Evolutionary conservation across 345 rosid genomes (phyloP), one percentile per base, ranked within the genome.

Genomic region (Limnanthes douglasii): DNA sequence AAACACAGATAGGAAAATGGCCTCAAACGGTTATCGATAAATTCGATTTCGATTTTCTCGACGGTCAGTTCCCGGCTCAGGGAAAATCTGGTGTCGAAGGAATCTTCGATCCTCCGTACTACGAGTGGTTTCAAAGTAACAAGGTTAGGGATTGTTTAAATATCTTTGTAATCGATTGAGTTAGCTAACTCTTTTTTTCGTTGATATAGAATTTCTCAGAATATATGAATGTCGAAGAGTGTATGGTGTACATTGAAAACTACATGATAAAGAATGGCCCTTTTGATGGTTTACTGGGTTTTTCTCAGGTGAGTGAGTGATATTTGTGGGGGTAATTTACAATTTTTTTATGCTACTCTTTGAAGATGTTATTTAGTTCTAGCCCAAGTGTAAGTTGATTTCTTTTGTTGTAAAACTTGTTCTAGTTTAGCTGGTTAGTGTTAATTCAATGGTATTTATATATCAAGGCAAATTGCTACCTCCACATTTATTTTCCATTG

Each of bases 261-360:
- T 57, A 53, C 55, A 69, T 68, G 70, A 41, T 60, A 5, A 46
- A 40, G 23, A 43, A 50, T 46, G 68, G 67, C 34, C 75, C 75
- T 37, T 63, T 64, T 46, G 65, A 68, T 35, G 70, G 67, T 20
- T 44, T 68, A 33, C 68, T 68, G 15, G 75, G 70, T 23, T 64
- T 64, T 36, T 69, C 75, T 5, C 71, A 64, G 62, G 74, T 68
- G 26, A 0, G 42, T 46, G 11, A 12, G 1, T 1, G 13, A 15
- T 4, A 0, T 4, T 5, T 16, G n/a, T 9, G 31, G 15, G 10
- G 8, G 2, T 8, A 34, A 20, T 19, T 34, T 29, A 26, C 13
- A n/a, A 18, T 42, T n/a, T n/a, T n/a, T n/a, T n/a, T n/a, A n/a
- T n/a, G n/a, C n/a, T n/a, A n/a, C n/a, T n/a, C n/a, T n/a, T n/a